Percentiles rank a stretch among this genome's conserved stretches.
Conservation (phyloP, 371 early-diverging fungal species). For the Furculomyces boomerangus region DNA sequence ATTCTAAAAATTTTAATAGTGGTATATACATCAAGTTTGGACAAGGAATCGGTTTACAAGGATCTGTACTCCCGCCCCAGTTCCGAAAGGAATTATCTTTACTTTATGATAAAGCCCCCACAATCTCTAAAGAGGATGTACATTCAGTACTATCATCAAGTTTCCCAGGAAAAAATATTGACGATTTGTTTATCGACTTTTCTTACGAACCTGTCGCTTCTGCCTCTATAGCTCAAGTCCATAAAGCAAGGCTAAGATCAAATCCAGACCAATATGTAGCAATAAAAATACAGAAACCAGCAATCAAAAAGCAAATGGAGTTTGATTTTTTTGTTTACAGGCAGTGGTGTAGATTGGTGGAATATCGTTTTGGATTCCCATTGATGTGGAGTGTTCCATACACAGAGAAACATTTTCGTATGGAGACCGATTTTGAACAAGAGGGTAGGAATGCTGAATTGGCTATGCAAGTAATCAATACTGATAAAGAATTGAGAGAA, state of each 20-base stretch:
- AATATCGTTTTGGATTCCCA: conserved; percentile 67
- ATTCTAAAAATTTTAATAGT: background rate
- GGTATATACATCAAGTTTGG: conserved; percentile 83
- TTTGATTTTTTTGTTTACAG: conserved; percentile 65
- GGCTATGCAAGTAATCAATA: conserved; percentile 28
- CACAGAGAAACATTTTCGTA: conserved; percentile 52
- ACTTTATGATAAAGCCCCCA: conserved; percentile 72
- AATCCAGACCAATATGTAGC: conserved; percentile 36
- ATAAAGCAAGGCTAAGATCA: conserved; percentile 52
- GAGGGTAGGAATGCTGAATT: conserved; percentile 67
- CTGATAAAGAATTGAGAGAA: conserved; percentile 28
- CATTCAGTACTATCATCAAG: conserved; percentile 39
- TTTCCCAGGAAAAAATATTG: conserved; percentile 11
- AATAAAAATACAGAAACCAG: conserved; percentile 86
- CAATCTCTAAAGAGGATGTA: conserved; percentile 42
- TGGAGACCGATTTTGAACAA: conserved; percentile 67
- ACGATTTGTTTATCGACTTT: conserved; percentile 33
- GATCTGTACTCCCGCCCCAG: conserved; percentile 55
- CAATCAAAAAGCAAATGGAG: conserved; percentile 58
- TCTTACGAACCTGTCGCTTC: conserved; percentile 56
- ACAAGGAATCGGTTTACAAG: conserved; percentile 67
- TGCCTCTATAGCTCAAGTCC: conserved; percentile 90
- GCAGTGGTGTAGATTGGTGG: conserved; percentile 34
- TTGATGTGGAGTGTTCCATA: conserved; percentile 64
- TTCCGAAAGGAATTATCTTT: conserved; percentile 46